phyloP scores from a whole-genome alignment of 2,329 filamentous ascomycete genomes.

The Sarocladium kiliense region DNA sequence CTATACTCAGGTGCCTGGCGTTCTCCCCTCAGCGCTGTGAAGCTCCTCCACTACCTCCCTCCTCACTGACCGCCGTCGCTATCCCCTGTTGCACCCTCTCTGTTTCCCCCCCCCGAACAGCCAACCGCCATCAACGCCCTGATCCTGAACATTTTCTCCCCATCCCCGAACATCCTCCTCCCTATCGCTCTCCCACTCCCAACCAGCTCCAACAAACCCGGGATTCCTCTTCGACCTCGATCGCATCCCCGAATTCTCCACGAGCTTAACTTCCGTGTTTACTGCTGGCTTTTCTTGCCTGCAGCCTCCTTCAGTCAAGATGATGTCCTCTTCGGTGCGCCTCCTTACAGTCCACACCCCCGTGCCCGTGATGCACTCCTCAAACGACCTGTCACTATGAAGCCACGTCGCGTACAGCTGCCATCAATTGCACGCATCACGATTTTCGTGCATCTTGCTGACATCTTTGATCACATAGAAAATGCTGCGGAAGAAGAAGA shows the following conservation, averaged over 20 bases:
- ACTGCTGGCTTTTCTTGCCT: neutral
- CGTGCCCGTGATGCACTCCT: constrained; percentile 11
- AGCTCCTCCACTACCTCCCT: constrained; percentile 3
- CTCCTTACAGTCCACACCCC: constrained; percentile 4
- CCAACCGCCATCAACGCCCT: constrained; percentile 7
- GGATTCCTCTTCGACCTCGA: neutral
- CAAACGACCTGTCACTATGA: neutral
- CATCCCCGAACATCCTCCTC: constrained; percentile 2
- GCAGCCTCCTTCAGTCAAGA: neutral
- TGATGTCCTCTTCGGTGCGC: constrained; percentile 8
- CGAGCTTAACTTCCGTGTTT: neutral
- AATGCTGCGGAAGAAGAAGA: constrained; percentile 99
- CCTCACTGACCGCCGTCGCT: neutral
- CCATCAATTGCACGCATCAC: constrained; percentile 11
- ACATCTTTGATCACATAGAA: constrained; percentile 48
- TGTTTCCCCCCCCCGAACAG: constrained; percentile 1
- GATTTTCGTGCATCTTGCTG: constrained; percentile 18
- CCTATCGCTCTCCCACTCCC: constrained; percentile 4
- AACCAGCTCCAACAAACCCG: neutral
- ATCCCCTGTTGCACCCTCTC: constrained; percentile 3
- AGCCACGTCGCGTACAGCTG: constrained; percentile 6
- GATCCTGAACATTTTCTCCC: constrained; percentile 9
- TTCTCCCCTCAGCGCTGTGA: neutral
- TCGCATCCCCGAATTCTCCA: neutral
- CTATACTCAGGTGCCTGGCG: no score